phyloP scores from a whole-genome alignment of 345 rosid genomes.

The Brassica napus region Da-Ae NC_063447.1:6687001-6687500 shows the following conservation, averaged over 20 bases:
- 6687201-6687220: conserved; percentile 30
- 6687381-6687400: conserved; percentile 16
- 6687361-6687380: conserved; percentile 39
- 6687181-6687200: conserved; percentile 2
- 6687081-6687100: not conserved
- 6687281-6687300: conserved; percentile 34
- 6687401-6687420: conserved; percentile 20
- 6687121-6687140: conserved; percentile 26
- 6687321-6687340: conserved; percentile 35
- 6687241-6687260: conserved; percentile 25
- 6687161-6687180: conserved; percentile 15
- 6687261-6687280: conserved; percentile 30
- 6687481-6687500: conserved; percentile 34
- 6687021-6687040: not conserved
- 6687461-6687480: conserved; percentile 11
- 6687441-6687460: not conserved
- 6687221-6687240: conserved; percentile 1
- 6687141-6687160: conserved; percentile 30
- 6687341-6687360: not conserved
- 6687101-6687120: not conserved
- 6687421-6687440: not conserved
- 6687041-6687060: conserved; percentile 21
- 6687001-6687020: not conserved
- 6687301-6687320: conserved; percentile 20
- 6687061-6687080: conserved; percentile 9